phyloP scores from a whole-genome alignment of 805 yeast genomes.

The Candida parachauliodes region DNA sequence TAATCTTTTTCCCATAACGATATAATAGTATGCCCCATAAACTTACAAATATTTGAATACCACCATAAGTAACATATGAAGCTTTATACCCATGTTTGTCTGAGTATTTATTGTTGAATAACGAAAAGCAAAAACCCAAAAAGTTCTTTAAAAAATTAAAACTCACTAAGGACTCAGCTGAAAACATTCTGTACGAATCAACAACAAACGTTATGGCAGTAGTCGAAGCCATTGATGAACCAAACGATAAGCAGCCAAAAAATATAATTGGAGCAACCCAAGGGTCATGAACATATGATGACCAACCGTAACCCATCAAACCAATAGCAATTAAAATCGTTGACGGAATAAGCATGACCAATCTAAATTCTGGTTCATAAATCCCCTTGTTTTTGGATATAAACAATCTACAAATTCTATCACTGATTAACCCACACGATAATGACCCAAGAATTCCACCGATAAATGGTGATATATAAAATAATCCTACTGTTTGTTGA shows the following conservation, averaged over 20 bases:
- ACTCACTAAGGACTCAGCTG: conserved; percentile 56
- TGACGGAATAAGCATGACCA: conserved; percentile 49
- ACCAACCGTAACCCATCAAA: conserved; percentile 64
- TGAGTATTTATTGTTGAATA: conserved; percentile 50
- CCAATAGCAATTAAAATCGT: conserved; percentile 46
- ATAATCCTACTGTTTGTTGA: conserved; percentile 46
- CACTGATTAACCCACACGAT: conserved; percentile 49
- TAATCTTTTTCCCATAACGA: conserved; percentile 47
- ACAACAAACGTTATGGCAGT: conserved; percentile 59
- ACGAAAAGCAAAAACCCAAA: conserved; percentile 52
- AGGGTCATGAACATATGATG: conserved; percentile 39
- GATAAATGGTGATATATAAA: conserved; percentile 52
- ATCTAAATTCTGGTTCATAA: conserved; percentile 62
- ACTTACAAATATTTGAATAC: conserved; percentile 47
- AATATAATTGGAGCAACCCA: conserved; percentile 60
- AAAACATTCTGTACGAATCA: conserved; percentile 54
- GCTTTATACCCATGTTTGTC: conserved; percentile 39
- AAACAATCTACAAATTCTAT: conserved; percentile 42
- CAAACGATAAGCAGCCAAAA: conserved; percentile 55
- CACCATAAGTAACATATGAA: conserved; percentile 51
- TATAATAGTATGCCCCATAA: conserved; percentile 49
- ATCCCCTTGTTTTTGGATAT: conserved; percentile 47
- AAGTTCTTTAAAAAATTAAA: conserved; percentile 53
- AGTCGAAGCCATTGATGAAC: conserved; percentile 59
- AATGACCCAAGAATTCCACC: conserved; percentile 59